Percentiles rank a stretch among this genome's conserved stretches.
Evolutionary conservation across 805 yeast species (phyloP).

Genomic region (Kuraishia cidri): DNA sequence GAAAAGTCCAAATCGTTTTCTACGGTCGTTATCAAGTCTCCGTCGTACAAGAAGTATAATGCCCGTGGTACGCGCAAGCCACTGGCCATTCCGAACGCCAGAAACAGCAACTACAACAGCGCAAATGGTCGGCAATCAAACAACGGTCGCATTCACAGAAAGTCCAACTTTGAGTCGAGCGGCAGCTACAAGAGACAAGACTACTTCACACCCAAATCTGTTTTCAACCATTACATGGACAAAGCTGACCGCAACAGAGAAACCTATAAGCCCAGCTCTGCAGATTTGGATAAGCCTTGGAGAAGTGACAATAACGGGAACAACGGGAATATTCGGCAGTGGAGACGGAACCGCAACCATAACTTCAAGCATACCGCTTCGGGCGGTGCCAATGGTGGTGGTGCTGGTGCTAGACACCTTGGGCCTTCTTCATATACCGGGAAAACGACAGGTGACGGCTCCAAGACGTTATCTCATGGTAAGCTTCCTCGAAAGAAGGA

Average conservation of each 20-base stretch:
- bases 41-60: conserved; percentile 11
- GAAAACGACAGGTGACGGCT: too few species aligned
- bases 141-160: conserved; percentile 12
- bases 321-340: conserved; percentile 2
- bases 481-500: too few species aligned
- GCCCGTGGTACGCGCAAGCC: conserved; percentile 44
- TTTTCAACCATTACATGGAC: conserved; percentile 62
- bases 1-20: conserved; percentile 8
- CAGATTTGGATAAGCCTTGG: conserved; percentile 5
- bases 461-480: too few species aligned
- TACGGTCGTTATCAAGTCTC: conserved; percentile 2
- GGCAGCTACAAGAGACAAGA: conserved; percentile 53
- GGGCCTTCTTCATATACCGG: too few species aligned
- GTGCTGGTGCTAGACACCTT: too few species aligned
- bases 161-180: conserved; percentile 5
- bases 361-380: conserved; percentile 8
- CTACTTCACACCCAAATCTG: conserved; percentile 72
- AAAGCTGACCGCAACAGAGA: conserved; percentile 35
- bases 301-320: conserved; percentile 4
- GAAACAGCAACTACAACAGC: conserved; percentile 7
- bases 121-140: conserved; percentile 4
- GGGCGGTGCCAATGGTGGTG: neutral
- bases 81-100: conserved; percentile 57
- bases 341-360: conserved; percentile 6
- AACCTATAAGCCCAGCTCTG: conserved; percentile 12